Percentiles rank a stretch among this genome's conserved stretches.
phyloP scores from a whole-genome alignment of 306 rosid genomes.

The Albizia julibrissin region DNA sequence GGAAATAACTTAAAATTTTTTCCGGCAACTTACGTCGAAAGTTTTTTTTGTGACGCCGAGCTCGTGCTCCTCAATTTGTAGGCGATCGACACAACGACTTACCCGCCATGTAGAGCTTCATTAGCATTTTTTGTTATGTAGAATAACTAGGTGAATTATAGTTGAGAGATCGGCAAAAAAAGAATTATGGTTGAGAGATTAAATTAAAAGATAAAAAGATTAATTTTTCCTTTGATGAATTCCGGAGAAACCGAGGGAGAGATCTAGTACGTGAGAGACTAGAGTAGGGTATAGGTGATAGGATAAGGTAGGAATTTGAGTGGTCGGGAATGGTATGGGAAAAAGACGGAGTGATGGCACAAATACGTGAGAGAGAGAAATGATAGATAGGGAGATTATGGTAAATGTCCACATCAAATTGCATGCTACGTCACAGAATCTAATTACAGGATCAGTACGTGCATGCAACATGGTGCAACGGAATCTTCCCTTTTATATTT shows the following conservation, averaged over 20 bases:
- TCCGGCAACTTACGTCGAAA: too few species aligned
- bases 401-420: constrained; percentile 27
- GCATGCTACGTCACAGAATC: constrained; percentile 48
- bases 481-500: neutral
- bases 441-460: constrained; percentile 28
- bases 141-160: too few species aligned
- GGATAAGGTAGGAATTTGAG: neutral
- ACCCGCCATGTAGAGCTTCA: too few species aligned
- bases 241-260: neutral
- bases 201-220: too few species aligned
- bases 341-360: neutral
- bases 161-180: too few species aligned
- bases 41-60: too few species aligned
- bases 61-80: too few species aligned
- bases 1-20: too few species aligned
- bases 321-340: neutral
- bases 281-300: neutral
- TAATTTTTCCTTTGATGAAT: too few species aligned
- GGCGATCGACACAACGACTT: too few species aligned
- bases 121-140: too few species aligned
- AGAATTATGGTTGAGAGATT: too few species aligned
- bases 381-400: neutral
- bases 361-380: neutral
- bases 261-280: neutral
- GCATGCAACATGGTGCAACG: constrained; percentile 24